phyloP scores from a whole-genome alignment of 306 rosid species.

The Casuarina equisetifolia region DNA sequence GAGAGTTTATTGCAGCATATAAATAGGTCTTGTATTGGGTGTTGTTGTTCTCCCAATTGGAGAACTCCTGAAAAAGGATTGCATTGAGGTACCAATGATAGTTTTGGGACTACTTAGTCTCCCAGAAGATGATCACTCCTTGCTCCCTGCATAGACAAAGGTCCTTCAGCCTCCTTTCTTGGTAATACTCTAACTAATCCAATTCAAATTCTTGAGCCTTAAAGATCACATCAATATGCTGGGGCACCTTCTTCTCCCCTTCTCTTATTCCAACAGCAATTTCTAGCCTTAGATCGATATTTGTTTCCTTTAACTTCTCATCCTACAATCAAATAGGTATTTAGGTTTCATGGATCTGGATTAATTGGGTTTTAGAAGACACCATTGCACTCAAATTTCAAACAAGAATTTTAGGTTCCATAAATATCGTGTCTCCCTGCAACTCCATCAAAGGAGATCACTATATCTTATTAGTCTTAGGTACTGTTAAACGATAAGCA shows the following conservation, averaged over 20 bases:
- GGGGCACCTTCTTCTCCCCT: constrained; percentile 85
- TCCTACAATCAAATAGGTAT: constrained; percentile 54
- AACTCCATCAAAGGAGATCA: neutral
- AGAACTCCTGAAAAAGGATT: neutral
- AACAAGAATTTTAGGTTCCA: neutral
- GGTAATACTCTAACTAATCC: constrained; percentile 70
- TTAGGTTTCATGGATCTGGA: constrained; percentile 14
- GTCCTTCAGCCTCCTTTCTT: constrained; percentile 92
- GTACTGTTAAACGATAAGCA: neutral
- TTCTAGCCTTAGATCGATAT: constrained; percentile 59
- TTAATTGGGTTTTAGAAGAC: neutral
- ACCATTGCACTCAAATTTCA: neutral
- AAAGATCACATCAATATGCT: constrained; percentile 68
- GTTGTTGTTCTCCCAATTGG: neutral
- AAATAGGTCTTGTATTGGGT: neutral
- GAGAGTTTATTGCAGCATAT: neutral
- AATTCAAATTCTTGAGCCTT: constrained; percentile 65
- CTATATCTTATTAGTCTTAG: neutral
- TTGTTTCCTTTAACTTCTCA: constrained; percentile 58
- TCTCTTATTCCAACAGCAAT: constrained; percentile 85
- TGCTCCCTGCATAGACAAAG: constrained; percentile 93
- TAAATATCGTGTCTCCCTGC: neutral
- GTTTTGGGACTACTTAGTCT: constrained; percentile 31
- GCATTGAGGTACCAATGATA: neutral
- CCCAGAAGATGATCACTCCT: constrained; percentile 84